Evolutionary conservation across 148 eudicot genomes (phyloP), one percentile per base, ranked within the genome.

Genomic region (Cornus florida): DNA sequence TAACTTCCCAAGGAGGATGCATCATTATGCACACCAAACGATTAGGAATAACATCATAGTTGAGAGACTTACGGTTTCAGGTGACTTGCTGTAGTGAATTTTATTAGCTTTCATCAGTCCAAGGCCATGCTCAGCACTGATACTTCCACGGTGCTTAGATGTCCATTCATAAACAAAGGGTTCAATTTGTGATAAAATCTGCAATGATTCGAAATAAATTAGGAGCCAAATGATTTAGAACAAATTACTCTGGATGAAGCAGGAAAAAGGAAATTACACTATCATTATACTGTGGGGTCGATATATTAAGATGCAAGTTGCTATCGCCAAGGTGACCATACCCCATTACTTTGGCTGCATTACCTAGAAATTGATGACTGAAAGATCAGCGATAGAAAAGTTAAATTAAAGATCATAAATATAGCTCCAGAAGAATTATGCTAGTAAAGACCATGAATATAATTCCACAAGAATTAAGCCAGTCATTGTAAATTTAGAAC

Each of bases 151-250:
- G 67, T 92, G 93, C 74, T 87, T 90, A 75, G 98, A 91, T 69
- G 99, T 96, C 99, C 99, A 96, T 80, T 96, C 97, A 81, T 96
- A 96, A 20, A 95, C 99, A 86, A 89, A 95, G 32, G 98, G 99
- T 80, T 95, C 99, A 75, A 93, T 91, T 76, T 88, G 89, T 43
- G 89, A 84, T 72, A 95, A 80, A 81, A 95, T 83, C 99, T 95
- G 91, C 80, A 84, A 28, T 14, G 22, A 75, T 23, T 60, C 32
- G 16, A 12, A 64, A 46, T 71, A 7, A 31, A 72, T 57, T 48
- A 22, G 72, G 82, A 77, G 69, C 22, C 73, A 35, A 70, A 48
- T 28, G 60, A 66, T 50, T 59, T 23, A 56, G 68, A 77, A 53
- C 66, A 69, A 4, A 67, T 38, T 19, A 74, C 73, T 16, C 39